A percentile compares a stretch with the other conserved stretches of the same genome.
phyloP scores from a whole-genome alignment of 345 rosid species.

The Populus simonii region DNA sequence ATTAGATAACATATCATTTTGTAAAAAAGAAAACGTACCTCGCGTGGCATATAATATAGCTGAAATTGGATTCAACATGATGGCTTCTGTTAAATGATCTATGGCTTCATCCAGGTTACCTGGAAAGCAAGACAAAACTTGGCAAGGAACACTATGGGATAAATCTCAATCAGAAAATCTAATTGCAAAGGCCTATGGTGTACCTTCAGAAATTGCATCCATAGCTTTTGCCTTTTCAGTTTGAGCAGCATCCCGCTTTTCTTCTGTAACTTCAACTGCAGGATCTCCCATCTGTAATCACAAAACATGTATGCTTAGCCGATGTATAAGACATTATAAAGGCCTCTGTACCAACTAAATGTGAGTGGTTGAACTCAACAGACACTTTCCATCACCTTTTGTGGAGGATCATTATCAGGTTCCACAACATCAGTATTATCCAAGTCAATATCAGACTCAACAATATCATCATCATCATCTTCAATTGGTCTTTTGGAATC shows the following conservation, averaged over 20 bases:
- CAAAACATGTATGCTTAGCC: constrained; percentile 13
- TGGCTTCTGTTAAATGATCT: constrained; percentile 63
- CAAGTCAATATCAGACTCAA: constrained; percentile 78
- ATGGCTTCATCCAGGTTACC: constrained; percentile 59
- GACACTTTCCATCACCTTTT: constrained; percentile 39
- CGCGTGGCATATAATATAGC: constrained; percentile 78
- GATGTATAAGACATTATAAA: background rate
- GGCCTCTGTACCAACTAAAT: constrained; percentile 4
- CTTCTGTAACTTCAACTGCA: constrained; percentile 63
- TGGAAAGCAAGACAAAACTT: constrained; percentile 27
- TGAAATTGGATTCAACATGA: constrained; percentile 68
- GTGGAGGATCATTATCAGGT: constrained; percentile 71
- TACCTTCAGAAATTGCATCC: constrained; percentile 65
- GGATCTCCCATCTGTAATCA: constrained; percentile 68
- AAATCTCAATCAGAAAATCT: constrained; percentile 1
- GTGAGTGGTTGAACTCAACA: background rate
- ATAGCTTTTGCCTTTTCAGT: constrained; percentile 51
- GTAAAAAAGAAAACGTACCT: constrained; percentile 36
- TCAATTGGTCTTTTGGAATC: constrained; percentile 33
- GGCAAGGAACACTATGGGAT: constrained; percentile 4
- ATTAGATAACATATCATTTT: background rate
- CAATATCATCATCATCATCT: constrained; percentile 38
- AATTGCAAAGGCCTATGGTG: background rate
- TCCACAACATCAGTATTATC: constrained; percentile 63
- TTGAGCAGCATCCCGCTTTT: constrained; percentile 67